phyloP scores from a whole-genome alignment of 176 grass and related monocot species.

The Bothriochloa decipiens region DNA sequence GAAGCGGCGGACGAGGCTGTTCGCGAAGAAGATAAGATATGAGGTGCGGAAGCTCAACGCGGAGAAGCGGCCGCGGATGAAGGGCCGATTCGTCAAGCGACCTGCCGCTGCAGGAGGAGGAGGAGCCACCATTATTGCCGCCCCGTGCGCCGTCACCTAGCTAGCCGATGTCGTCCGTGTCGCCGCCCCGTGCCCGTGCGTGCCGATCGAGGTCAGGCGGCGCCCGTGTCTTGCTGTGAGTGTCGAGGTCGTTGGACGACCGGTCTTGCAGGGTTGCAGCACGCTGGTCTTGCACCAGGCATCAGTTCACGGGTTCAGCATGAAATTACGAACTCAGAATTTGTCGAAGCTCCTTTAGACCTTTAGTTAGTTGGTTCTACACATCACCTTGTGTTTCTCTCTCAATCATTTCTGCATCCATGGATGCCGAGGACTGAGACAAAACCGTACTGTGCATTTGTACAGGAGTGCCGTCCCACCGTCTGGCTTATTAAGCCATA shows the following conservation, averaged over 20 bases:
- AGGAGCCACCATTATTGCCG: not conserved
- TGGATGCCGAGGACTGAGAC: not conserved
- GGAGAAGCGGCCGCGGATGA: conserved; percentile 95
- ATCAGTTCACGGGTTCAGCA: conserved; percentile 32
- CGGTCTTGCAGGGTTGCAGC: not conserved
- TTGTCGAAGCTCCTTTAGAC: conserved; percentile 43
- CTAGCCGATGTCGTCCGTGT: not conserved
- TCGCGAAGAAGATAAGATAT: conserved; percentile 98
- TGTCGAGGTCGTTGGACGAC: not conserved
- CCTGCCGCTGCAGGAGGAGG: not conserved
- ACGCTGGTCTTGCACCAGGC: not conserved
- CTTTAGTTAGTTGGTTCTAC: not conserved
- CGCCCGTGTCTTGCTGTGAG: not conserved
- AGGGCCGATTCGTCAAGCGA: conserved; percentile 94
- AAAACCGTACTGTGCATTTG: conserved; percentile 25
- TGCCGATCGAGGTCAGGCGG: not conserved
- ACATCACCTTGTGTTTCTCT: not conserved
- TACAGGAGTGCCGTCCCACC: not conserved
- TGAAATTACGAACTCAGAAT: conserved; percentile 45
- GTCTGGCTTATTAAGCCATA: not conserved
- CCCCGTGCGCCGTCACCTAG: conserved; percentile 42
- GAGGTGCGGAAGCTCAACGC: conserved; percentile 98
- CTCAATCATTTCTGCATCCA: conserved; percentile 11
- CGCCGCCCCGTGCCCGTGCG: not conserved
- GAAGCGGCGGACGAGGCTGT: conserved; percentile 94